Evolutionary conservation across 2,329 filamentous ascomycete genomes (phyloP).

Genomic region (Diaporthe citrichinensis): DNA sequence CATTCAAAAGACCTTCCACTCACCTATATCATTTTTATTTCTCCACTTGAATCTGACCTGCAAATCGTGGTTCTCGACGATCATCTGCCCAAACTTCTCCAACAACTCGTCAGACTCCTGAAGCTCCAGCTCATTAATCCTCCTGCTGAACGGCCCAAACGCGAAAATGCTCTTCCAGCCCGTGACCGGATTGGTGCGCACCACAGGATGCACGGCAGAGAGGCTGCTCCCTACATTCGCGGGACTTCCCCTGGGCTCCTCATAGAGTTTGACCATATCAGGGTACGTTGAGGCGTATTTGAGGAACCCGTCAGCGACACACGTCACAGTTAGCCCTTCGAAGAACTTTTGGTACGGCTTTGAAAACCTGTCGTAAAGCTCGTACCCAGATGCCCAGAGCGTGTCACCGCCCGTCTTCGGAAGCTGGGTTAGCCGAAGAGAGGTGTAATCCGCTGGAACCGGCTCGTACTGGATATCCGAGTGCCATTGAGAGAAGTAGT

Average conservation of each 20-base stretch:
- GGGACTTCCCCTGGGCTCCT: slow-evolving; percentile 50
- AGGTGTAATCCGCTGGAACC: slow-evolving; percentile 72
- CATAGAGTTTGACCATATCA: slow-evolving; percentile 50
- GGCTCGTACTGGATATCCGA: slow-evolving; percentile 74
- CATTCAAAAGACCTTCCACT: too few species aligned
- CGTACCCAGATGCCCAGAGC: slow-evolving; percentile 74
- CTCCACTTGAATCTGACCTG: slow-evolving; percentile 41
- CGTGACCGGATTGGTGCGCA: slow-evolving; percentile 49
- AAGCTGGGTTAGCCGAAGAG: slow-evolving; percentile 68
- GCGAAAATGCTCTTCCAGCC: slow-evolving; percentile 49
- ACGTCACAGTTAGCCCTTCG: slow-evolving; percentile 65
- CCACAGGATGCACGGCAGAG: slow-evolving; percentile 46
- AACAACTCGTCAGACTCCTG: slow-evolving; percentile 38
- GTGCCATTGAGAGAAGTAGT: slow-evolving; percentile 61
- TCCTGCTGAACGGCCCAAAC: slow-evolving; percentile 44
- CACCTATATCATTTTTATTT: slow-evolving; percentile 40
- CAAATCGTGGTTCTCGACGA: slow-evolving; percentile 39
- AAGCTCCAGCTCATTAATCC: slow-evolving; percentile 45
- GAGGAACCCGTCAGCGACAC: slow-evolving; percentile 54
- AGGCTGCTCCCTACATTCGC: slow-evolving; percentile 40
- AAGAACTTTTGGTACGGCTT: slow-evolving; percentile 65
- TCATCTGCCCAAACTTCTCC: slow-evolving; percentile 31
- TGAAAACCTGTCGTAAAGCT: slow-evolving; percentile 70
- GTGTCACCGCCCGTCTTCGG: slow-evolving; percentile 72
- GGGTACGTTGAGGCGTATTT: slow-evolving; percentile 49